Conservation (phyloP, 176 grass and related monocot species). For the Lolium perenne region DNA sequence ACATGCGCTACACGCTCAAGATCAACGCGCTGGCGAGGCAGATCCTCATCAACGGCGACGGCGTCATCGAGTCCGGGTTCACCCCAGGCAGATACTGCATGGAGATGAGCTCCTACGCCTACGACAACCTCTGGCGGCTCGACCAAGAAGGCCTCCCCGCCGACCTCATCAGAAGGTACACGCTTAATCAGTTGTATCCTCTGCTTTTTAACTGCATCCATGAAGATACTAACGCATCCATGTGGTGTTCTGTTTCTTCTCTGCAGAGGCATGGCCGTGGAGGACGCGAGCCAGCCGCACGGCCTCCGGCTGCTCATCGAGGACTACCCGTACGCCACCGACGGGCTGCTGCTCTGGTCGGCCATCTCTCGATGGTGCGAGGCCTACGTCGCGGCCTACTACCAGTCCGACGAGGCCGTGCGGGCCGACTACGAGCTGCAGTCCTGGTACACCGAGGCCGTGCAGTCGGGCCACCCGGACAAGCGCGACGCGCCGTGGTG, state of each 20-base stretch:
- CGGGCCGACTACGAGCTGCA: slow-evolving; percentile 80
- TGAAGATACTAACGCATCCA: no score
- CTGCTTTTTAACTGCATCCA: not conserved
- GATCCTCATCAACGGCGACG: slow-evolving; percentile 92
- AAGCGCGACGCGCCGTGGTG: slow-evolving; percentile 84
- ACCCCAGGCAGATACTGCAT: slow-evolving; percentile 73
- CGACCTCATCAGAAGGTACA: slow-evolving; percentile 84
- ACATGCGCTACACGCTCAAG: slow-evolving; percentile 93
- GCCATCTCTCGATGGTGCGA: slow-evolving; percentile 64
- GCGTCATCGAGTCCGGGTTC: slow-evolving; percentile 93
- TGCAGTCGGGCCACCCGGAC: slow-evolving; percentile 80
- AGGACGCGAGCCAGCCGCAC: slow-evolving; percentile 74
- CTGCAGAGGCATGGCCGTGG: slow-evolving; percentile 88
- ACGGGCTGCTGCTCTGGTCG: slow-evolving; percentile 89
- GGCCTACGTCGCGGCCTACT: slow-evolving; percentile 72
- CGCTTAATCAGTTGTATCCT: not conserved
- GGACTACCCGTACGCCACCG: slow-evolving; percentile 92
- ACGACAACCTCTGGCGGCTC: slow-evolving; percentile 72
- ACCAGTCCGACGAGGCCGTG: slow-evolving; percentile 56
- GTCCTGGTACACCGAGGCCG: slow-evolving; percentile 78
- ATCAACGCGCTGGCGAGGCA: slow-evolving; percentile 94
- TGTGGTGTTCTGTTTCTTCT: slow-evolving; percentile 16
- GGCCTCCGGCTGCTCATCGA: slow-evolving; percentile 79
- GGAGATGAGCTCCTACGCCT: slow-evolving; percentile 79
- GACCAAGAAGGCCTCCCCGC: slow-evolving; percentile 92